phyloP scores from a whole-genome alignment of 306 rosid genomes.

The Vigna hirtella region DNA sequence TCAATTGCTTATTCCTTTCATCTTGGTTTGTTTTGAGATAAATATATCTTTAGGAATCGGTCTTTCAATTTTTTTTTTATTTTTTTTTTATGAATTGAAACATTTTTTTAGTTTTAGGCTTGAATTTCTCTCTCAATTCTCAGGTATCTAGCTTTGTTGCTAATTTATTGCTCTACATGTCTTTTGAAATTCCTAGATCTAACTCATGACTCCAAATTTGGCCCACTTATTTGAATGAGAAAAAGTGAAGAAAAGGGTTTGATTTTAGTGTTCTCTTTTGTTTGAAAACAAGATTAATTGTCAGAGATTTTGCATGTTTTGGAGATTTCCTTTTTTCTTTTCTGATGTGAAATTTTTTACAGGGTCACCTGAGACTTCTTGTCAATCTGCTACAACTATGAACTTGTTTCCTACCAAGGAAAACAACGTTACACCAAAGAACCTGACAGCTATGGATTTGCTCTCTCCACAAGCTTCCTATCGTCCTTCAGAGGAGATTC shows the following conservation, averaged over 20 bases:
- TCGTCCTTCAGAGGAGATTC: conserved; percentile 41
- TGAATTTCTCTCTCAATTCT: neutral
- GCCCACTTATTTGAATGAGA: neutral
- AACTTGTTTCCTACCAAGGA: conserved; percentile 63
- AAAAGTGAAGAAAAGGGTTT: neutral
- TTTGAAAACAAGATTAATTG: neutral
- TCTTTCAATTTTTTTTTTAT: neutral
- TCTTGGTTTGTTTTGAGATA: conserved; percentile 7
- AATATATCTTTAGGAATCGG: neutral
- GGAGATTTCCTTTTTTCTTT: neutral
- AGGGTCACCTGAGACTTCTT: conserved; percentile 67
- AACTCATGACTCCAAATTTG: conserved; percentile 3
- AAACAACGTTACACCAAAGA: conserved; percentile 48
- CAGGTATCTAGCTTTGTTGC: neutral
- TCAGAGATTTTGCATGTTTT: conserved; percentile 22
- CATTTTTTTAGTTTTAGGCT: neutral
- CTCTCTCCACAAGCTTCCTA: conserved; percentile 41
- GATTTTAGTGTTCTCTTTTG: conserved; percentile 6
- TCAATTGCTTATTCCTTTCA: conserved; percentile 31
- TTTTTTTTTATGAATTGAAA: too few relatives aligned
- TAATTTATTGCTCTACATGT: neutral
- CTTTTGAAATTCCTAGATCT: conserved; percentile 38
- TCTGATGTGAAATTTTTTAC: conserved; percentile 24
- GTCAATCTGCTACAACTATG: conserved; percentile 58
- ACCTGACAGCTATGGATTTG: conserved; percentile 44